Evolutionary conservation across 371 early-diverging fungal species (phyloP).

Genomic region (Mortierella sp.): DNA sequence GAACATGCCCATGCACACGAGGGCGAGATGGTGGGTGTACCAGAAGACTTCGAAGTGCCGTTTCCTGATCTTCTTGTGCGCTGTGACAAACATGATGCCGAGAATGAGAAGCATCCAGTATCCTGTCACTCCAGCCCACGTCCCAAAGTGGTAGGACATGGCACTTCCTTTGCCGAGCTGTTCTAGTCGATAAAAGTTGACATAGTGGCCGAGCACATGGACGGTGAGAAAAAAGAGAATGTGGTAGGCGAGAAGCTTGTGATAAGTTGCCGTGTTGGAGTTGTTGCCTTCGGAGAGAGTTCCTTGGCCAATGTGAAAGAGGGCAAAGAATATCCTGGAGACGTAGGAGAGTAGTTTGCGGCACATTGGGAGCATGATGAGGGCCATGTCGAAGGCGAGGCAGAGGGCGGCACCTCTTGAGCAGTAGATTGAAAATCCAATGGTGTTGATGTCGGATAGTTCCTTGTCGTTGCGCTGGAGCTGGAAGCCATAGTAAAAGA

Average conservation of each 20-base stretch:
- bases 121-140: conserved; percentile 75
- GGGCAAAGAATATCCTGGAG: conserved; percentile 61
- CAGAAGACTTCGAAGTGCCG: conserved; percentile 79
- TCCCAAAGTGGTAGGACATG: conserved; percentile 62
- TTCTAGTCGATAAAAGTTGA: conserved; percentile 64
- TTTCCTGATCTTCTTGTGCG: conserved; percentile 66
- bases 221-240: conserved; percentile 68
- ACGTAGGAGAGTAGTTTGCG: conserved; percentile 80
- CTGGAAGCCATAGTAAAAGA: conserved; percentile 62
- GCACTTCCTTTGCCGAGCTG: conserved; percentile 46
- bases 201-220: conserved; percentile 72
- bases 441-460: conserved; percentile 60
- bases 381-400: conserved; percentile 66
- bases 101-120: conserved; percentile 74
- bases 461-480: conserved; percentile 61
- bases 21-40: conserved; percentile 80
- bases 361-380: conserved; percentile 86
- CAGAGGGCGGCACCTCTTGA: conserved; percentile 70
- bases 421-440: conserved; percentile 61
- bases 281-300: conserved; percentile 50
- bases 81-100: conserved; percentile 70
- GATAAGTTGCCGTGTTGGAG: conserved; percentile 65
- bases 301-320: conserved; percentile 75
- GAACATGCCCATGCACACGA: conserved; percentile 67
- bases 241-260: conserved; percentile 74